phyloP scores from a whole-genome alignment of 805 yeast genomes.

The Candida odintsovae region DNA sequence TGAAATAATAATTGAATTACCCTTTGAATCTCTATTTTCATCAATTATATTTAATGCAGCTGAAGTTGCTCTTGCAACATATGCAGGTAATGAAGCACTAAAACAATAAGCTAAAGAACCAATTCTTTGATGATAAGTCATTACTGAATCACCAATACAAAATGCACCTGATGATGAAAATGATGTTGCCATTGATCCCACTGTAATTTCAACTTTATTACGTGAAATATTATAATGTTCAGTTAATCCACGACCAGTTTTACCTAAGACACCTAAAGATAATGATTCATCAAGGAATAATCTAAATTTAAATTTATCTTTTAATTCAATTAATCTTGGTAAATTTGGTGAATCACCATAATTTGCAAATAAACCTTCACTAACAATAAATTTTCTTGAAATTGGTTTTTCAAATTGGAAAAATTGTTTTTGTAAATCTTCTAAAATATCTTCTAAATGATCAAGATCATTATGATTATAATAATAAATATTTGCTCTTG shows the following conservation, averaged over 20 bases:
- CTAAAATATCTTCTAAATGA: constrained; percentile 66
- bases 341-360: constrained; percentile 77
- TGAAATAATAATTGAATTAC: constrained; percentile 29
- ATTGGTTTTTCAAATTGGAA: constrained; percentile 51
- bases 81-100: constrained; percentile 93
- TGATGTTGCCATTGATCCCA: constrained; percentile 79
- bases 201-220: constrained; percentile 64
- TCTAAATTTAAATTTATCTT: constrained; percentile 78
- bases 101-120: constrained; percentile 87
- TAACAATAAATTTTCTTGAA: constrained; percentile 85
- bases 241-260: constrained; percentile 77
- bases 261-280: constrained; percentile 83
- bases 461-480: constrained; percentile 86
- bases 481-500: constrained; percentile 72
- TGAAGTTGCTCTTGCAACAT: constrained; percentile 65
- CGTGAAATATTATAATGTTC: constrained; percentile 71
- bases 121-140: constrained; percentile 90
- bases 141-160: constrained; percentile 77
- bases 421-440: constrained; percentile 29
- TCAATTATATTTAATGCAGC: constrained; percentile 47
- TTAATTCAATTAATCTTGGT: constrained; percentile 62
- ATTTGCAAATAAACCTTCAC: constrained; percentile 84
- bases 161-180: constrained; percentile 90
- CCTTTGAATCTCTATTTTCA: constrained; percentile 26
- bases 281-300: constrained; percentile 82